Base-by-base conservation (phyloP, 441 rosid genomes). In the Omphalea diandra region DNA sequence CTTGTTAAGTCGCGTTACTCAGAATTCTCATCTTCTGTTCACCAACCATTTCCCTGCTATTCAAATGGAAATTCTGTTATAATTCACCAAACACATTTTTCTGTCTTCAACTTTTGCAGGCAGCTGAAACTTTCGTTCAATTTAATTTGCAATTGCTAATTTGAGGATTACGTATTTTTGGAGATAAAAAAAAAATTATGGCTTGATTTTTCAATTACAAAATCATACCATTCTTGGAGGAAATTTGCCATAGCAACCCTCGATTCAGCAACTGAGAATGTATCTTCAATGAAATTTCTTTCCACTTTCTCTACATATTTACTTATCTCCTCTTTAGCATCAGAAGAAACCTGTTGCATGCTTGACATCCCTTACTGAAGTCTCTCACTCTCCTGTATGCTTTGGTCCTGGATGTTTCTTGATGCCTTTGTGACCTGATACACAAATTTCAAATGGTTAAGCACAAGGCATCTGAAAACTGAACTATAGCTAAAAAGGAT, bases 391-490 rank as follows among this genome's bases (percentile, higher is more conserved):
- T 91, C 95, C 26, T 75, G 83, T 22, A 68, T 53, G 67, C 63
- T 82, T 9, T 76, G 69, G 49, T 84, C 83, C 7, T 75, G 76
- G 75, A 90, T 81, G 70, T 67, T 74, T 36, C 73, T 80, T 71
- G 97, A 81, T 68, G 87, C 90, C 76, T 87, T 85, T 24, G 85
- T 77, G 56, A 94, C 88, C 98, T 91, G n/a, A n/a, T n/a, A 44
- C 11, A 47, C 62, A 73, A 72, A 46, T 47, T 50, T 56, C 26
- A 57, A 44, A 60, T n/a, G n/a, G 33, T 77, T 52, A 75, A 75
- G 60, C 62, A 63, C 53, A 36, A 22, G 2, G 56, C 56, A 57
- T 6, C 18, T 7, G 22, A 18, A 29, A 72, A 57, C 20, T 22
- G 41, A 26, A 24, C 20, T 41, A 33, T 10, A 65, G 40, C 47